These are phyloP conservation scores for Aspergillus diversus DNA, from an alignment of 495 filamentous ascomycete genomes.

Conservation along the genomic window DNA sequence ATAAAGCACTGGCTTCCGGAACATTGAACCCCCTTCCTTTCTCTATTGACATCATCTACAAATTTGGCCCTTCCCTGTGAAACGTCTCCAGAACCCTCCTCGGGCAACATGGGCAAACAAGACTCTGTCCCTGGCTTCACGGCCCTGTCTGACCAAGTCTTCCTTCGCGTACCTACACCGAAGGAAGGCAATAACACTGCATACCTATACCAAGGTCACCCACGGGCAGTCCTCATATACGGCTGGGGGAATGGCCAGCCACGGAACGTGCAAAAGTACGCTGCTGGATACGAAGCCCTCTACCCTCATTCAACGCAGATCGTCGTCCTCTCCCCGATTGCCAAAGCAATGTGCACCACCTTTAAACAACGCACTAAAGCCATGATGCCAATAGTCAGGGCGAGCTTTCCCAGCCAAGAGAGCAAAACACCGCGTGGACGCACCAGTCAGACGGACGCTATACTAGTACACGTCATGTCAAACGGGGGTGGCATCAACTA, in stretches of 20 bases:
- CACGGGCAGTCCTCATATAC: neutral
- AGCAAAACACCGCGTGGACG: neutral
- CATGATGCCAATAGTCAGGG: neutral
- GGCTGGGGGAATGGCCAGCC: neutral
- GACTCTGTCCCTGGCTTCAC: conserved; percentile 2
- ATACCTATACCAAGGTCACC: neutral
- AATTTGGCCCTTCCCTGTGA: no score
- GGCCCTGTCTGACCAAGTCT: neutral
- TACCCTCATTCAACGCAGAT: neutral
- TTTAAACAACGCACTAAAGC: neutral
- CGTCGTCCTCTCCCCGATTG: neutral
- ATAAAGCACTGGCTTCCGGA: no score
- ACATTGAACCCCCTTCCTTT: no score
- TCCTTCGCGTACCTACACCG: conserved; percentile 3
- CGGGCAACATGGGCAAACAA: no score
- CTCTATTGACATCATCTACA: no score
- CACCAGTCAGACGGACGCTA: neutral
- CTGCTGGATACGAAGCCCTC: neutral
- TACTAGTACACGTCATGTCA: conserved; percentile 11
- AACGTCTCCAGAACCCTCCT: no score
- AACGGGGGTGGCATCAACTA: conserved; percentile 8
- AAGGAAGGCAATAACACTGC: no score
- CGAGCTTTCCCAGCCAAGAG: neutral
- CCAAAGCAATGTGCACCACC: neutral
- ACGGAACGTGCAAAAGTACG: neutral